These are phyloP conservation scores for Syzygium grande DNA, from an alignment of 345 rosid species.

Conservation along the genomic window DNA sequence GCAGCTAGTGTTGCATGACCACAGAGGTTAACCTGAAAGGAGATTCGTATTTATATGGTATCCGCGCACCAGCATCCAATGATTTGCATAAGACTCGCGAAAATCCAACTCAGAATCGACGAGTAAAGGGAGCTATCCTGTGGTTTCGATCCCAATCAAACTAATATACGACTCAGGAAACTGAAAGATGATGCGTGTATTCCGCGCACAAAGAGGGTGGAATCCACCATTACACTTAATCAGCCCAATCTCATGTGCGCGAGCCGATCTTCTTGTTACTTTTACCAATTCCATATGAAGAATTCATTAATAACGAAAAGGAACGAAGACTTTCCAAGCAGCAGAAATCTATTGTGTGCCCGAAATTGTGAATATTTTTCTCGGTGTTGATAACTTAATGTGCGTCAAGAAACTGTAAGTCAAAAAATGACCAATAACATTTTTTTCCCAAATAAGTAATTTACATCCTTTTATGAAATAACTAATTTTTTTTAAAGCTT, in stretches of 20 bases:
- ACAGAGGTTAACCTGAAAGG: conserved; percentile 52
- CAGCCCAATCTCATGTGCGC: background rate
- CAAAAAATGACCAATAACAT: background rate
- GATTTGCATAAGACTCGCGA: background rate
- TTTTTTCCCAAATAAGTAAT: background rate
- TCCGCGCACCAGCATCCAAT: background rate
- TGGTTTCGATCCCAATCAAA: background rate
- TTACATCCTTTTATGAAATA: background rate
- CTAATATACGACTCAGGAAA: background rate
- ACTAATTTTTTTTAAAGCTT: background rate
- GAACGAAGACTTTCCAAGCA: background rate
- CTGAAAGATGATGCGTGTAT: background rate
- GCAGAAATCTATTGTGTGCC: background rate
- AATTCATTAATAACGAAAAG: background rate
- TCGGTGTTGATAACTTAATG: background rate
- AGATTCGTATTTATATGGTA: background rate
- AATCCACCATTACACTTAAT: background rate
- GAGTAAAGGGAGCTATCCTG: background rate
- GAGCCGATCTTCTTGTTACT: background rate
- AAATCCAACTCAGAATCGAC: background rate
- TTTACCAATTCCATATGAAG: background rate
- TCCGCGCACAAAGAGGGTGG: background rate
- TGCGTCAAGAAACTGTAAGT: background rate
- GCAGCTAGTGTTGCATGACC: conserved; percentile 92
- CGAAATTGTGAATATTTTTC: background rate